Percentiles rank a stretch among this genome's conserved stretches.
Evolutionary conservation across 352 stramenopile species (phyloP).

Genomic region (Globisporangium solare): DNA sequence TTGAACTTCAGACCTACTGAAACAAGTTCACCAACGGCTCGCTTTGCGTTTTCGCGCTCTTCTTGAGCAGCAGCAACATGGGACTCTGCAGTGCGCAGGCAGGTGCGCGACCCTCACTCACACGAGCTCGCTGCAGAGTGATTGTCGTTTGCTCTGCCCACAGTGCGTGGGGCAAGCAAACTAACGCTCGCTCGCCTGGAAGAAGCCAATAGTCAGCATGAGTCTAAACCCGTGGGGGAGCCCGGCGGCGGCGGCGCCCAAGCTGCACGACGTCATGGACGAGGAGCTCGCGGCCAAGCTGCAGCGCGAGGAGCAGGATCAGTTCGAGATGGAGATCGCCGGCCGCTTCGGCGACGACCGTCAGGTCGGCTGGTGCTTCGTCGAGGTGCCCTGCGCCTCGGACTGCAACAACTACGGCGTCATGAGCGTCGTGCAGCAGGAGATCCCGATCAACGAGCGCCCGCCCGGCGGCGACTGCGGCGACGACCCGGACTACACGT

Average conservation of each 20-base stretch:
- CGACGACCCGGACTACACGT: conserved; percentile 69
- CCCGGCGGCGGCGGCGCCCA: conserved; percentile 21
- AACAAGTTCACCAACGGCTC: too few relatives aligned
- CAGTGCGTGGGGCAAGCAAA: conserved; percentile 6
- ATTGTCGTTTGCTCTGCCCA: conserved; percentile 12
- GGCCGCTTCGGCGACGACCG: conserved; percentile 53
- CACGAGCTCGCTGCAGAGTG: conserved; percentile 4
- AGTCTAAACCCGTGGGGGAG: conserved; percentile 30
- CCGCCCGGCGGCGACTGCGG: conserved; percentile 3
- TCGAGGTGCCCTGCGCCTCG: conserved; percentile 55
- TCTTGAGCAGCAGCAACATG: background rate
- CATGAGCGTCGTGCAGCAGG: conserved; percentile 73
- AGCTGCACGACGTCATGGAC: conserved; percentile 64
- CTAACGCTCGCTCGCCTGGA: too few relatives aligned
- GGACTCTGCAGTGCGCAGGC: conserved; percentile 5
- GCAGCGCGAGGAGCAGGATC: conserved; percentile 63
- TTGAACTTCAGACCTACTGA: too few relatives aligned
- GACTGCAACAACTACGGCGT: conserved; percentile 38
- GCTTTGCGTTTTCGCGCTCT: background rate
- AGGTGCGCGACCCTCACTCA: conserved; percentile 21
- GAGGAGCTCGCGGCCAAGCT: conserved; percentile 65
- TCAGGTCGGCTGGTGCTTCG: conserved; percentile 68
- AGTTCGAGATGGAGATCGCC: conserved; percentile 60
- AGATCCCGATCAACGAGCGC: conserved; percentile 46
- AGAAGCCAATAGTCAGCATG: conserved; percentile 7